These are phyloP conservation scores for Aspergillus bridgeri DNA, from an alignment of 495 filamentous ascomycete genomes.

Conservation along the genomic window DNA sequence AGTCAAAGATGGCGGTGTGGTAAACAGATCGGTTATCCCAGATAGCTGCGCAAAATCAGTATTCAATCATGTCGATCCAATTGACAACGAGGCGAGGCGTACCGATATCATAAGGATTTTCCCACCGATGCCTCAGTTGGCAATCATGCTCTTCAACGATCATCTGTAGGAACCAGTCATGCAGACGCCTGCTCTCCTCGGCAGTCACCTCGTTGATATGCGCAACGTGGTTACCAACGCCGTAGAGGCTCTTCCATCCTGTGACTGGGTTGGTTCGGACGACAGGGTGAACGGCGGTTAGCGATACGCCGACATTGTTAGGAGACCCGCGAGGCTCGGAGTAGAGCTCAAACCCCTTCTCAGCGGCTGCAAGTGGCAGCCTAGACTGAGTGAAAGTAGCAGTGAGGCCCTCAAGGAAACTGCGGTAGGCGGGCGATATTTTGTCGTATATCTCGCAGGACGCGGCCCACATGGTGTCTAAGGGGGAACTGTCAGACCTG, in stretches of 20 bases:
- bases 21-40: constrained; percentile 73
- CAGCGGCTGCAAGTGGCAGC: constrained; percentile 19
- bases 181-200: constrained; percentile 51
- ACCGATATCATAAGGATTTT: constrained; percentile 50
- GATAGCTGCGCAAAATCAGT: constrained; percentile 46
- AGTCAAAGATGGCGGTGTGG: constrained; percentile 68
- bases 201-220: constrained; percentile 17
- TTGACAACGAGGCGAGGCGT: no score
- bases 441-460: constrained; percentile 74
- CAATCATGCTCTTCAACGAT: constrained; percentile 68
- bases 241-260: constrained; percentile 78
- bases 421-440: constrained; percentile 55
- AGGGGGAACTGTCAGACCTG: no score
- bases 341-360: constrained; percentile 46
- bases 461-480: constrained; percentile 69
- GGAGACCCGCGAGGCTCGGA: constrained; percentile 55
- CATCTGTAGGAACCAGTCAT: constrained; percentile 57
- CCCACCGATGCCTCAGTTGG: constrained; percentile 64
- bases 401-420: constrained; percentile 62
- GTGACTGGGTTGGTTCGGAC: constrained; percentile 74
- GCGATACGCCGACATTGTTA: constrained; percentile 53
- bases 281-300: constrained; percentile 61
- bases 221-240: no score
- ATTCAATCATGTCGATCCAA: neutral
- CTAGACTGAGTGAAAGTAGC: constrained; percentile 44